phyloP scores from a whole-genome alignment of 2,329 filamentous ascomycete genomes.

The Elsinoe batatas region DNA sequence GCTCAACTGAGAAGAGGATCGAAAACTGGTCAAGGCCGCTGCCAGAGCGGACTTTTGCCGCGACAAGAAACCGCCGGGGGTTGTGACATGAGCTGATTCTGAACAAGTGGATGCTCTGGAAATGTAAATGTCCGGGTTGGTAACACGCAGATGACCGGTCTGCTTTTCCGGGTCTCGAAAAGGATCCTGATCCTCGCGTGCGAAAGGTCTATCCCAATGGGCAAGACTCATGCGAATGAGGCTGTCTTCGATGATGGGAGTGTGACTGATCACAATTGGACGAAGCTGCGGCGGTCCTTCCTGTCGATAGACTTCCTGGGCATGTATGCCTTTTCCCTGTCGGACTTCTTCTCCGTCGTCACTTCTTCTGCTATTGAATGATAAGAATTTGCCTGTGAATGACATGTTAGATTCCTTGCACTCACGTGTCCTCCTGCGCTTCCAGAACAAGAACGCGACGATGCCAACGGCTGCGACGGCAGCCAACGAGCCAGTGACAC shows the following conservation, averaged over 20 bases:
- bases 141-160: slow-evolving; percentile 23
- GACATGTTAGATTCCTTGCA: slow-evolving; percentile 4
- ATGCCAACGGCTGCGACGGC: slow-evolving; percentile 11
- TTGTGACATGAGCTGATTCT: not conserved
- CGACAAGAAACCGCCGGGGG: slow-evolving; percentile 7
- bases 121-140: slow-evolving; percentile 23
- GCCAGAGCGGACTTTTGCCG: slow-evolving; percentile 12
- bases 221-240: slow-evolving; percentile 26
- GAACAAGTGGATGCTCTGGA: slow-evolving; percentile 8
- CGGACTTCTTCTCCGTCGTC: slow-evolving; percentile 8
- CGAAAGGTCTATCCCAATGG: slow-evolving; percentile 27
- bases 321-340: slow-evolving; percentile 5
- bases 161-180: slow-evolving; percentile 22
- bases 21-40: slow-evolving; percentile 4
- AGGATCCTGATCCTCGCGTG: slow-evolving; percentile 22
- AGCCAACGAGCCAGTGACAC: slow-evolving; percentile 14
- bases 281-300: not conserved
- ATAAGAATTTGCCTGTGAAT: not conserved
- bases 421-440: slow-evolving; percentile 13
- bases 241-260: slow-evolving; percentile 23
- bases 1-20: slow-evolving; percentile 4
- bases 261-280: slow-evolving; percentile 1
- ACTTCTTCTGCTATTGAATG: slow-evolving; percentile 6
- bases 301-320: slow-evolving; percentile 8
- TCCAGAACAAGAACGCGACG: slow-evolving; percentile 12